phyloP scores from a whole-genome alignment of 805 yeast species.

The Dipodascus geniculatus region DNA sequence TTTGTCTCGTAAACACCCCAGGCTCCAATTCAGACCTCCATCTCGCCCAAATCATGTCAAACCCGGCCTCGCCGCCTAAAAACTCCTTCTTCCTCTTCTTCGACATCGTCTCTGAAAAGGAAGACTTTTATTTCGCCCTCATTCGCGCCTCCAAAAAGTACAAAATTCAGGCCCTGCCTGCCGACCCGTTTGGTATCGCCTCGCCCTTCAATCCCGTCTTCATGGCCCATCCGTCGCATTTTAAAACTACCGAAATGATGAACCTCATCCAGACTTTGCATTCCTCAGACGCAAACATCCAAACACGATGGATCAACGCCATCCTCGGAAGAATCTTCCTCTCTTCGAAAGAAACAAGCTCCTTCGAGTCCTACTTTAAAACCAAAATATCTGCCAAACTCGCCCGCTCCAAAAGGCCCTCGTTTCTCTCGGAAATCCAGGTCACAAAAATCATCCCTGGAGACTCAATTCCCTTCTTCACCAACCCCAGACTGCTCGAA shows the following conservation, averaged over 20 bases:
- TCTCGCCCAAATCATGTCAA: slow-evolving; percentile 15
- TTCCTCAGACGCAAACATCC: slow-evolving; percentile 71
- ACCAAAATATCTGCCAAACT: slow-evolving; percentile 58
- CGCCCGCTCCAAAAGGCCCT: slow-evolving; percentile 72
- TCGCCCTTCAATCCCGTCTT: slow-evolving; percentile 40
- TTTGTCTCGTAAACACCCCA: slow-evolving; percentile 48
- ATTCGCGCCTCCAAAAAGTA: slow-evolving; percentile 58
- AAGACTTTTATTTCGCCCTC: slow-evolving; percentile 84
- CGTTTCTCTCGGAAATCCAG: slow-evolving; percentile 72
- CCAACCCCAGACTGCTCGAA: slow-evolving; percentile 56
- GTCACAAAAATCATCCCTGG: slow-evolving; percentile 69
- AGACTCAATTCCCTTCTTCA: slow-evolving; percentile 63
- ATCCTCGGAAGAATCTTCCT: slow-evolving; percentile 72
- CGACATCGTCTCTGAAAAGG: slow-evolving; percentile 72
- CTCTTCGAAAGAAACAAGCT: slow-evolving; percentile 59
- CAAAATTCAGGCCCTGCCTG: slow-evolving; percentile 3
- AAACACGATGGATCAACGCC: slow-evolving; percentile 87
- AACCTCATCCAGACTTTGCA: slow-evolving; percentile 65
- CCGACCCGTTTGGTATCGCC: slow-evolving; percentile 4
- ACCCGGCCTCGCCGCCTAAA: slow-evolving; percentile 22
- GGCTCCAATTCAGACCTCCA: slow-evolving; percentile 19
- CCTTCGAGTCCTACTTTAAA: slow-evolving; percentile 45
- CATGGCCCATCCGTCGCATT: slow-evolving; percentile 64
- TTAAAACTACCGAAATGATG: slow-evolving; percentile 58
- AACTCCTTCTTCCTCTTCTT: slow-evolving; percentile 14